Evolutionary conservation across 768 basidiomycete species (phyloP), one percentile per base, ranked within the genome.

Genomic region (Boletellus emodensis): DNA sequence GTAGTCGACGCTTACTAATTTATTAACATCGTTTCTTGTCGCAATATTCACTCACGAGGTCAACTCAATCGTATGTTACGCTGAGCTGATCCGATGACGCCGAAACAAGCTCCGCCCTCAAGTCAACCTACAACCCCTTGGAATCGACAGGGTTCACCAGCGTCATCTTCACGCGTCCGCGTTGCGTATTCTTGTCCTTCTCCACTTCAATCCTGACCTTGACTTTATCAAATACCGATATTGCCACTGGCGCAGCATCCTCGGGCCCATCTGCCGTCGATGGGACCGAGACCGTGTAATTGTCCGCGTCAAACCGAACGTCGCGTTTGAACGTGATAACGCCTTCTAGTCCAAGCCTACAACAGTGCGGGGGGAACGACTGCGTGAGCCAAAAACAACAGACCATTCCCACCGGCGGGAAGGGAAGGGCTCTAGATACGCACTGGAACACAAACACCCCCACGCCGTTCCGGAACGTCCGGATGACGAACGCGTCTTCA

Each of bases 381-480:
- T 40, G 8, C 17, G 14, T 40, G 3, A 48, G 30, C 5, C 22
- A 7, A 30, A 4, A 8, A 30, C 6, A 30, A 30, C 4, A 11
- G 8, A 30, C 8, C 8, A 30, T 30, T 30, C 30, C 30, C 30
- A 2, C 30, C 30, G 30, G 8, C 2, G 30, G 30, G 30, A 30
- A 11, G 30, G 30, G 10, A 8, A 11, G 6, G 30, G 18, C n/a
- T 33, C 40, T 4, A 35, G 6, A 53, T 24, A 63, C 91, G 66
- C 58, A 97, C 95, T 86, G 85, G 30, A 84, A 90, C 28, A 98
- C 93, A 57, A 96, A 98, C 34, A 98, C 95, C n/a, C 91, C 89
- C 30, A 99, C 69, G 0, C 95, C 96, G 66, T 99, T 99, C 61
- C 89, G 78, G 71, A 99, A 98, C 4, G 87, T 84, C 53, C 94